Conservation (phyloP, 768 basidiomycete species). For the Suillus placidus region DNA sequence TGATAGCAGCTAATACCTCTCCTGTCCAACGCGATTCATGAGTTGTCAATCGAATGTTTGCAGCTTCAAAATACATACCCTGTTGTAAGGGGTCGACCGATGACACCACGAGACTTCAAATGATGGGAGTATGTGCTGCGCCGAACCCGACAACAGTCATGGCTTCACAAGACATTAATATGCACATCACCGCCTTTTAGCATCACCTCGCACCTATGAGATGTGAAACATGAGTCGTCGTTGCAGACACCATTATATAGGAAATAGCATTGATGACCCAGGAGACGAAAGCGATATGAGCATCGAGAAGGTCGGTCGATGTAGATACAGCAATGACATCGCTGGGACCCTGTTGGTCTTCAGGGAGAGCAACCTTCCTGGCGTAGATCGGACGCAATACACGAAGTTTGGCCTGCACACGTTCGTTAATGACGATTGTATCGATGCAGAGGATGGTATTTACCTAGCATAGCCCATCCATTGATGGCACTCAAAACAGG, state of each 20-base stretch:
- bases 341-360: background rate
- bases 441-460: background rate
- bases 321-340: slow-evolving; percentile 2
- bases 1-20: slow-evolving; percentile 31
- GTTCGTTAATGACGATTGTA: slow-evolving; percentile 1
- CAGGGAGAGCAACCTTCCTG: background rate
- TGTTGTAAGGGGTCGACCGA: slow-evolving; percentile 33
- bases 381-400: slow-evolving; percentile 32
- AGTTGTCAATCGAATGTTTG: too few relatives aligned
- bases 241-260: slow-evolving; percentile 18
- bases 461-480: slow-evolving; percentile 36
- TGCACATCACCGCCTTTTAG: too few relatives aligned
- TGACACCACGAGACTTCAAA: slow-evolving; percentile 28
- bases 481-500: slow-evolving; percentile 26
- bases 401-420: slow-evolving; percentile 26
- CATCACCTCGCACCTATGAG: slow-evolving; percentile 19
- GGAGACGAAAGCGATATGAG: slow-evolving; percentile 28
- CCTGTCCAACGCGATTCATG: slow-evolving; percentile 17
- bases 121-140: slow-evolving; percentile 21
- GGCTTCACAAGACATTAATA: slow-evolving; percentile 17
- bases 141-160: slow-evolving; percentile 21
- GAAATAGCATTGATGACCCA: slow-evolving; percentile 21
- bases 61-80: slow-evolving; percentile 17
- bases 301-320: slow-evolving; percentile 32
- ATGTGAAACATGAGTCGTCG: slow-evolving; percentile 12